Base-by-base conservation (phyloP, 2,329 filamentous ascomycete genomes). In the Paramyrothecium sp. region DNA sequence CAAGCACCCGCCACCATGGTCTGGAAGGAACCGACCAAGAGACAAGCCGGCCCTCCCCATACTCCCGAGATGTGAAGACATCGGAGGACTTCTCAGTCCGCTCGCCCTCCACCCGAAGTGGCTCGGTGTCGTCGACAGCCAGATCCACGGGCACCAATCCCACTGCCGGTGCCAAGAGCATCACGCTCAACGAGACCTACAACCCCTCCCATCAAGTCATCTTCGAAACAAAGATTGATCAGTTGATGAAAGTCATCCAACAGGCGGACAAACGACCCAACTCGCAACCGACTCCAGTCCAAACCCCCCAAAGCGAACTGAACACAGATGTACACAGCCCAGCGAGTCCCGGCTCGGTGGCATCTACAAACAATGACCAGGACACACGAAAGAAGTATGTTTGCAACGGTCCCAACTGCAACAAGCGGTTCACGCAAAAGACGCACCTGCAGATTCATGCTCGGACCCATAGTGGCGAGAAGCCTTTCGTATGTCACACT, bases 381-480 rank as follows among this genome's bases (percentile, higher is more conserved):
- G 63, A 65, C 47, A 64, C 56, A 3, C 59, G 60, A 23, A 95
- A 87, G 72, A 78, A 87, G 66, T 92, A 94, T 71, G 76, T 83
- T 19, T 99, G 95, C 74, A 83, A 81, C 20, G 81, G 92, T 44
- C 82, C 86, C 8, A 85, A 85, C 46, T 98, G 94, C 73, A 80
- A 81, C 64, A 96, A 95, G 78, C 86, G 83, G 60, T 98, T 97
- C 73, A 86, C 86, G 58, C 94, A 98, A 70, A 96, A 94, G 75
- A 97, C 93, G 1, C 94, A 98, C 66, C 82, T 97, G 12, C 90
- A 95, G 60, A 97, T 96, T 52, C 95, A 99, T 72, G 87, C 85
- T 50, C 84, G 93, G 62, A 89, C 90, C 4, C 95, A 99, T 73
- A 97, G 91, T 2, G 95, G 95, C 17, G 87, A 90, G 55, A 95